Evolutionary conservation across 163 green algal species (phyloP).

Genomic region (Chlorella variabilis): DNA sequence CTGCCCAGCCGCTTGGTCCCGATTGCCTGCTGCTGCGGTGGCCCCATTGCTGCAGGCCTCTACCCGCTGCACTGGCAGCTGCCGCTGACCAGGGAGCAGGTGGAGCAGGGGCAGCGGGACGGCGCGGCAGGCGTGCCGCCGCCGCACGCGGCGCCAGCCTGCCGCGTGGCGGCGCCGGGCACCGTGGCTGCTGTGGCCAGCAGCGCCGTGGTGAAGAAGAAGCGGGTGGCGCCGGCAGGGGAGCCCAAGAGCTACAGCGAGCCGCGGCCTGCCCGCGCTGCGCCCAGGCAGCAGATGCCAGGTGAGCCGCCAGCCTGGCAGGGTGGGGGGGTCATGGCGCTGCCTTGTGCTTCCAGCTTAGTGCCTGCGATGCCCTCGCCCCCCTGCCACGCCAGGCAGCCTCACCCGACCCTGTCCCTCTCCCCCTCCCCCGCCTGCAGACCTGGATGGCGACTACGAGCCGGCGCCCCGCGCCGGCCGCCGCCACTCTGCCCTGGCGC

Average conservation of each 20-base stretch:
- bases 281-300: neutral
- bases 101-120: conserved; percentile 18
- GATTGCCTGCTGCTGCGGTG: too few relatives aligned
- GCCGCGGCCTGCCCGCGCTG: neutral
- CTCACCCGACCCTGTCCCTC: neutral
- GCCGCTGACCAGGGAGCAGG: conserved; percentile 11
- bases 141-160: conserved; percentile 18
- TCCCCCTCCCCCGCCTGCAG: neutral
- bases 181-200: neutral
- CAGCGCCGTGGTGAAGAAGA: neutral
- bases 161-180: conserved; percentile 25
- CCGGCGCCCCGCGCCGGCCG: neutral
- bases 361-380: neutral
- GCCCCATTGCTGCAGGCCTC: too few relatives aligned
- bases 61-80: conserved; percentile 34
- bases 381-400: neutral
- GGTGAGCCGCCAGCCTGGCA: neutral
- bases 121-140: conserved; percentile 20
- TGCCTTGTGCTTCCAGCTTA: neutral
- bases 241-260: neutral
- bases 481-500: conserved; percentile 3
- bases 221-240: neutral
- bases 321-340: too few relatives aligned
- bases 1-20: too few relatives aligned
- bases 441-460: conserved; percentile 19